Base-by-base conservation (phyloP, 306 rosid genomes). In the Styphnolobium japonicum region DNA sequence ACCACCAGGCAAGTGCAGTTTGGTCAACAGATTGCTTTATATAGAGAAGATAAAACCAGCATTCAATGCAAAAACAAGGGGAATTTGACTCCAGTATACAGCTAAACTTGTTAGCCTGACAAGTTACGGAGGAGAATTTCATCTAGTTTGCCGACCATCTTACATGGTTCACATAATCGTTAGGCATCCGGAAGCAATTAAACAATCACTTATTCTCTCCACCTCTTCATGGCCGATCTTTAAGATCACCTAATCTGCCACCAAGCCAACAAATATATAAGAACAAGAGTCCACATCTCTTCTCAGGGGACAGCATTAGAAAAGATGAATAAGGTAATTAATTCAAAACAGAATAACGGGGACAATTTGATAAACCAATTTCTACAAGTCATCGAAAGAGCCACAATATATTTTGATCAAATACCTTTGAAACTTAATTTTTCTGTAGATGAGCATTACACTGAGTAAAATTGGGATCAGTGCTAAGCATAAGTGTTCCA, bases 361-460 rank as follows among this genome's bases (percentile, higher is more conserved):
- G 45, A 33, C 2, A 57, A 33, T 10, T 42, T 15, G 12, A 39
- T 42, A 66, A 29, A 21, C 33, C 49, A 14, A 76, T n/a, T 64
- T 76, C 25, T 19, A 74, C 10, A 43, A 39, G 56, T 19, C 57
- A 74, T 6, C 49, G 1, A 57, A 18, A 82, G 36, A 31, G 42
- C 53, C 11, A 27, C 22, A 39, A 34, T 48, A 64, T 10, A 67
- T 62, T 82, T 65, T 39, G 55, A 73, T 78, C 34, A 48, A 51
- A 52, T 86, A 86, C 89, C 93, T 84, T 81, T 78, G 89, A 83
- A 42, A 63, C 76, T 73, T 87, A 14, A 16, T 71, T 33, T 73
- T 84, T 66, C 91, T 86, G 74, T 67, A 77, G 66, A 84, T 48
- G 62, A 91, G 96, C 96, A 91, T 89, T 48, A 87, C n/a, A 80